phyloP scores from a whole-genome alignment of 306 rosid species.

The Fagus crenata region DNA sequence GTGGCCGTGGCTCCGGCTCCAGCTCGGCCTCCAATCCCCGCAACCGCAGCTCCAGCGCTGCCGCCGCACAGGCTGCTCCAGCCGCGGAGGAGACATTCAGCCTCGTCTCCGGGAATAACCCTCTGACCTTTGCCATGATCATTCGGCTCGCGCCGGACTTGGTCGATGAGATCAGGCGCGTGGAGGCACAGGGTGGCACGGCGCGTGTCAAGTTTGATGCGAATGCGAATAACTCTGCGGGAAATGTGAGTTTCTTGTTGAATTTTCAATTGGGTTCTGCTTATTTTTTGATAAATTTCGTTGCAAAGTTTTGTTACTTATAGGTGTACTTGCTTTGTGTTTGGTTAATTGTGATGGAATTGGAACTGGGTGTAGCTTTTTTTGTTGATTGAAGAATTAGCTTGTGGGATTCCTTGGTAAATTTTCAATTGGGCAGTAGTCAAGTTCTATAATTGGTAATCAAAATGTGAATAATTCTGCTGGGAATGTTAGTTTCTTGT shows the following conservation, averaged over 20 bases:
- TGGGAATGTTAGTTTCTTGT: slow-evolving; percentile 59
- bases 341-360: too few species aligned
- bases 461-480: slow-evolving; percentile 38
- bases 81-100: slow-evolving; percentile 75
- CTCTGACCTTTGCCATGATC: slow-evolving; percentile 80
- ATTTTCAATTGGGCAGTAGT: neutral
- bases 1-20: slow-evolving; percentile 41
- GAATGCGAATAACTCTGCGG: slow-evolving; percentile 48
- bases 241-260: slow-evolving; percentile 58
- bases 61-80: slow-evolving; percentile 32
- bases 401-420: neutral
- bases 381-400: neutral
- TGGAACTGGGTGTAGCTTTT: neutral
- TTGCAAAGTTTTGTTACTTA: neutral
- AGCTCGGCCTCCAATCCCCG: slow-evolving; percentile 28
- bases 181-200: slow-evolving; percentile 76
- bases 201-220: slow-evolving; percentile 79
- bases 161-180: slow-evolving; percentile 93
- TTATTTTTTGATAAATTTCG: slow-evolving; percentile 4
- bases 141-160: slow-evolving; percentile 79
- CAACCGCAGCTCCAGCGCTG: slow-evolving; percentile 24
- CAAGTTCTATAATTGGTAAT: neutral
- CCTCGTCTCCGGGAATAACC: slow-evolving; percentile 63
- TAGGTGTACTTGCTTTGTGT: neutral
- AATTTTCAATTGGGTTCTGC: slow-evolving; percentile 5